Percentiles rank a stretch among this genome's conserved stretches.
Evolutionary conservation across 352 stramenopile genomes (phyloP).

Genomic region (Plasmopara viticola): DNA sequence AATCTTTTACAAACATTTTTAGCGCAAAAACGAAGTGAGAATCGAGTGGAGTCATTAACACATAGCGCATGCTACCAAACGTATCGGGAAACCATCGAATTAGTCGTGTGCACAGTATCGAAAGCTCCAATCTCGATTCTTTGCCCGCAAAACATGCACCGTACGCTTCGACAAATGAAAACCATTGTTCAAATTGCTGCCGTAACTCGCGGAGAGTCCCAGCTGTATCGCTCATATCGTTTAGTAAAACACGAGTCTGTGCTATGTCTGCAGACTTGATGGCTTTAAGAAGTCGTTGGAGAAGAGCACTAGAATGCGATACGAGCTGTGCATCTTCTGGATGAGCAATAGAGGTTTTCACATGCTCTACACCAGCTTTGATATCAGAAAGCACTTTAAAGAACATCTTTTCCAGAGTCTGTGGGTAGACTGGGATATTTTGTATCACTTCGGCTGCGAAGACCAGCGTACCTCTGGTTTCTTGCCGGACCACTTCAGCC

Average conservation of each 20-base stretch:
- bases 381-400: constrained; percentile 29
- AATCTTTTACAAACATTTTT: constrained; percentile 32
- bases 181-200: constrained; percentile 38
- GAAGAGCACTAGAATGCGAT: constrained; percentile 24
- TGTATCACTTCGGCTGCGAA: constrained; percentile 35
- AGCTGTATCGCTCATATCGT: constrained; percentile 16
- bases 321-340: constrained; percentile 11
- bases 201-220: constrained; percentile 21
- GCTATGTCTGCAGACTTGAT: constrained; percentile 20
- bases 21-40: constrained; percentile 26
- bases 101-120: constrained; percentile 33
- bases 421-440: constrained; percentile 25
- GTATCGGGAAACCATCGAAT: constrained; percentile 43
- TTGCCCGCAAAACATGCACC: constrained; percentile 26
- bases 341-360: neutral
- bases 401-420: constrained; percentile 23
- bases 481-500: constrained; percentile 14
- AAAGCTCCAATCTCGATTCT: constrained; percentile 35
- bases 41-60: constrained; percentile 29
- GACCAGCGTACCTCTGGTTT: constrained; percentile 19
- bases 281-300: constrained; percentile 28
- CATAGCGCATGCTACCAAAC: constrained; percentile 17
- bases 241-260: constrained; percentile 20
- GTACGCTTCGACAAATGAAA: constrained; percentile 27
- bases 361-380: constrained; percentile 16